phyloP scores from a whole-genome alignment of 2,329 filamentous ascomycete genomes.

The Capronia coronata region DNA sequence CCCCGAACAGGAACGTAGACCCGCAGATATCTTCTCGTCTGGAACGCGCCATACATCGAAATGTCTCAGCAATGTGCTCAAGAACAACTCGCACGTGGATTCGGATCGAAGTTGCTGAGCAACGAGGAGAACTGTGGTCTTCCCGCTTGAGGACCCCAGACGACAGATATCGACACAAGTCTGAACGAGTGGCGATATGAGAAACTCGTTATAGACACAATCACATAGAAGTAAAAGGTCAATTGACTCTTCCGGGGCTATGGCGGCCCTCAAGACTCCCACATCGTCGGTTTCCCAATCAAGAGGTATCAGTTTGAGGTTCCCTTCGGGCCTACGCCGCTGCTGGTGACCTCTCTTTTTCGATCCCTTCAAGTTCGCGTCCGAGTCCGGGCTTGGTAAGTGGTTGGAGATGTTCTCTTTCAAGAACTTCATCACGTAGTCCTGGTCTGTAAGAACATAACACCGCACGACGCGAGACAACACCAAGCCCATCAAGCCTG shows the following conservation, averaged over 20 bases:
- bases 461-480: conserved; percentile 53
- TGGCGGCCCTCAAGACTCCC: conserved; percentile 32
- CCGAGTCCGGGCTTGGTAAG: conserved; percentile 28
- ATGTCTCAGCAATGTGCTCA: conserved; percentile 56
- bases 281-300: conserved; percentile 70
- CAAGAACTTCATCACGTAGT: conserved; percentile 73
- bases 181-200: conserved; percentile 74
- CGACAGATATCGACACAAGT: conserved; percentile 70
- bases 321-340: conserved; percentile 8
- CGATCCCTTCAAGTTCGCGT: not conserved
- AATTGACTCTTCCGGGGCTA: conserved; percentile 40
- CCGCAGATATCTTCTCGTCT: conserved; percentile 54
- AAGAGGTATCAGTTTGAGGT: conserved; percentile 43
- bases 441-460: conserved; percentile 81
- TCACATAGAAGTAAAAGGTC: conserved; percentile 79
- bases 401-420: conserved; percentile 66
- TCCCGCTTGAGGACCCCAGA: conserved; percentile 41
- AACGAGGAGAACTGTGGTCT: conserved; percentile 66
- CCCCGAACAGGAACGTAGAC: conserved; percentile 58
- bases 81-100: conserved; percentile 78
- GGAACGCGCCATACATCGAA: conserved; percentile 75
- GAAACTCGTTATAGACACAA: conserved; percentile 88
- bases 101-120: conserved; percentile 83
- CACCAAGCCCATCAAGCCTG: conserved; percentile 67
- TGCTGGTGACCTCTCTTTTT: conserved; percentile 20